Percentiles rank a stretch among this genome's conserved stretches.
Conservation (phyloP, 2,329 filamentous ascomycete species). For the Pseudogymnoascus sp. region DNA sequence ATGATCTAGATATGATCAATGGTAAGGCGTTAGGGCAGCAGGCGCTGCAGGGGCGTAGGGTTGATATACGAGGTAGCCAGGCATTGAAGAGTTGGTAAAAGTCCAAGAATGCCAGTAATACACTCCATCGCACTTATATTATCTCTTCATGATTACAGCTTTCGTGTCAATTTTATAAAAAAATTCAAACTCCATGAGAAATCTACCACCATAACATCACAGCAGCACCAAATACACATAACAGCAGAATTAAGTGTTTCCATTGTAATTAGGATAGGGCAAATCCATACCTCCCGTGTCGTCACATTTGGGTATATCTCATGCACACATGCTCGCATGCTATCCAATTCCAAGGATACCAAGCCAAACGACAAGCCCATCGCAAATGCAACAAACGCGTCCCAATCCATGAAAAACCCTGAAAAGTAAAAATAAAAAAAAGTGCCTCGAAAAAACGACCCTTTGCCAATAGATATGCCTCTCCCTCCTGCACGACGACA, state of each 20-base stretch:
- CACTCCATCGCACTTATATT: neutral
- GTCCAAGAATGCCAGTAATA: conserved; percentile 1
- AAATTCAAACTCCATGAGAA: neutral
- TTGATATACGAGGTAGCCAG: neutral
- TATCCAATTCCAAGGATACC: conserved; percentile 10
- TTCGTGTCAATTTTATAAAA: neutral
- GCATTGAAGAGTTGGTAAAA: conserved; percentile 1
- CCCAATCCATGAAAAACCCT: neutral
- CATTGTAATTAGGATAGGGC: conserved; percentile 10
- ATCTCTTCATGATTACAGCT: neutral
- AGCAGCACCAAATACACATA: neutral
- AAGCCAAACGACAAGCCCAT: conserved; percentile 9
- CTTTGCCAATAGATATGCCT: neutral
- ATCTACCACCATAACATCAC: neutral
- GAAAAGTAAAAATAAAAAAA: neutral
- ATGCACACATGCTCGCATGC: conserved; percentile 8
- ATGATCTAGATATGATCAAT: conserved; percentile 5
- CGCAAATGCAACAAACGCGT: conserved; percentile 8
- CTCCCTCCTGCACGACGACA: neutral
- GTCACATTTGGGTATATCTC: conserved; percentile 9
- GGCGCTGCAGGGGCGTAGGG: conserved; percentile 8
- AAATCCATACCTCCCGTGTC: conserved; percentile 10
- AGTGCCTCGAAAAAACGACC: neutral
- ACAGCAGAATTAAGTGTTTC: neutral
- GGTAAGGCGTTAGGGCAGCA: conserved; percentile 7